phyloP scores from a whole-genome alignment of 2,329 filamentous ascomycete species.

The Phialocephala subalpina region DNA sequence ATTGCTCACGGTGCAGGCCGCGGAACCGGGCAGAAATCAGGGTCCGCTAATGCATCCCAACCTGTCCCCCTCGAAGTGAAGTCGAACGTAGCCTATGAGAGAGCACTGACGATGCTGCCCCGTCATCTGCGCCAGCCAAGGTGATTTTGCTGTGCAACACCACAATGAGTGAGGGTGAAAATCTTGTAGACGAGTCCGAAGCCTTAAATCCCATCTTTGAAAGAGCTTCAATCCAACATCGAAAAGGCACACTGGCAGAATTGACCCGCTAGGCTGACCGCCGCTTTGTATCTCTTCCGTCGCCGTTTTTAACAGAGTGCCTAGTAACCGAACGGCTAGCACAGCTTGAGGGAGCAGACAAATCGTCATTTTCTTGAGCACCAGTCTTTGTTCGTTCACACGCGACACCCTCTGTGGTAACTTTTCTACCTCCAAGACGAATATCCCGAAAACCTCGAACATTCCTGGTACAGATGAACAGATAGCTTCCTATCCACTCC shows the following conservation, averaged over 20 bases:
- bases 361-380: conserved; percentile 23
- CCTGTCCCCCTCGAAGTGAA: conserved; percentile 1
- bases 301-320: neutral
- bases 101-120: conserved; percentile 7
- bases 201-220: conserved; percentile 7
- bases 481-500: conserved; percentile 30
- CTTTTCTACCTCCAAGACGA: conserved; percentile 20
- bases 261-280: no score
- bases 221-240: neutral
- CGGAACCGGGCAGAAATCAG: conserved; percentile 22
- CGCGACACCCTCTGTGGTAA: conserved; percentile 28
- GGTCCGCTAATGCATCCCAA: conserved; percentile 21
- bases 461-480: conserved; percentile 33
- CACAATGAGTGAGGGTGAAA: conserved; percentile 11
- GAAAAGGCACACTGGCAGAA: neutral
- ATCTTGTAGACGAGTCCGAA: conserved; percentile 10
- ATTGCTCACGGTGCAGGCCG: conserved; percentile 7
- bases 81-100: conserved; percentile 6
- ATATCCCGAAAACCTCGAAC: conserved; percentile 1
- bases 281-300: no score
- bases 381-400: conserved; percentile 20
- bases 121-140: conserved; percentile 2
- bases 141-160: conserved; percentile 7
- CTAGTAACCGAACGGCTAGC: conserved; percentile 5
- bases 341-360: conserved; percentile 1